These are phyloP conservation scores for Colletotrichum gloeosporioides DNA, from an alignment of 2,329 filamentous ascomycete genomes.

Conservation along the genomic window DNA sequence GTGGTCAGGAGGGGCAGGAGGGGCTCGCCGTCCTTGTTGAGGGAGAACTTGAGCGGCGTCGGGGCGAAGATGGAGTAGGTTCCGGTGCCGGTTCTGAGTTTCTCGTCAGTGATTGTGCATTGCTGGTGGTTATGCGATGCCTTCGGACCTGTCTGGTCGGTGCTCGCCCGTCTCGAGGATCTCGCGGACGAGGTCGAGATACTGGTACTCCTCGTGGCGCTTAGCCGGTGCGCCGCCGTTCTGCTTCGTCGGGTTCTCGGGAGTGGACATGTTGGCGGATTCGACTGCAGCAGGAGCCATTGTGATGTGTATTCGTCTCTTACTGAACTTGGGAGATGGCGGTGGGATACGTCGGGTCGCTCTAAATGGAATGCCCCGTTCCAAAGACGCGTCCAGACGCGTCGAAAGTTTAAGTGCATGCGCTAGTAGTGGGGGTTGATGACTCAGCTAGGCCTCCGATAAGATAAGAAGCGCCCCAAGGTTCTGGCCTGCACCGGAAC, in stretches of 20 bases:
- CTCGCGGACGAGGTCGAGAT: slow-evolving; percentile 85
- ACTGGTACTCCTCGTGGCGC: slow-evolving; percentile 88
- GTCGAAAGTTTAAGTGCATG: slow-evolving; percentile 6
- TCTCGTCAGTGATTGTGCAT: background rate
- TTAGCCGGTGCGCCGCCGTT: background rate
- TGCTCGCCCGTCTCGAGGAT: slow-evolving; percentile 86
- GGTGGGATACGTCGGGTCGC: background rate
- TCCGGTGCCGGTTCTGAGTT: slow-evolving; percentile 82
- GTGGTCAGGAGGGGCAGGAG: slow-evolving; percentile 94
- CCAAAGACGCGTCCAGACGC: slow-evolving; percentile 15
- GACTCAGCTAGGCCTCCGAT: background rate
- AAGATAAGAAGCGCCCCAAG: background rate
- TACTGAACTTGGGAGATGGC: background rate
- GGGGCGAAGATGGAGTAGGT: slow-evolving; percentile 91
- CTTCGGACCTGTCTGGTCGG: slow-evolving; percentile 79
- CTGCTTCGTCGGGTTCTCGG: slow-evolving; percentile 2
- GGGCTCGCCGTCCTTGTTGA: slow-evolving; percentile 66
- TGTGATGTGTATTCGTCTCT: background rate
- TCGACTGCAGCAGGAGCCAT: slow-evolving; percentile 12
- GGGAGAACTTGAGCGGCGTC: slow-evolving; percentile 82
- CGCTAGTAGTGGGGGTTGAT: background rate
- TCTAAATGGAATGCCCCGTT: background rate
- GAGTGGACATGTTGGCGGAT: background rate
- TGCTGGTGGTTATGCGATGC: background rate
- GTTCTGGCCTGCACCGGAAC: background rate